phyloP scores from a whole-genome alignment of 768 basidiomycete species.

The Mycena kentingensis region DNA sequence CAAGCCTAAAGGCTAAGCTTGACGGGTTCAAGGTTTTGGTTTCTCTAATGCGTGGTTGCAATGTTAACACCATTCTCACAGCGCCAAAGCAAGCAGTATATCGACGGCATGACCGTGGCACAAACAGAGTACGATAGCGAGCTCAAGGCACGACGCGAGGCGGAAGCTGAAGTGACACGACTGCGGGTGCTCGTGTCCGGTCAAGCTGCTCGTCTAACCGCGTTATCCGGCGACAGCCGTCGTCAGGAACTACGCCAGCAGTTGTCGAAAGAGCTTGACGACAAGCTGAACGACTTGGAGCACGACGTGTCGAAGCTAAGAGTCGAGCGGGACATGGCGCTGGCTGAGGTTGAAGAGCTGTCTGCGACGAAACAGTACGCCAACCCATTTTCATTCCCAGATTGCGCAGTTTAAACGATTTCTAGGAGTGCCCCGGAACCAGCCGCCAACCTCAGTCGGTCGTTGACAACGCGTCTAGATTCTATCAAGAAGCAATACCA shows the following conservation, averaged over 20 bases:
- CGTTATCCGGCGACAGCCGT: conserved; percentile 78
- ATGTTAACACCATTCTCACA: conserved; percentile 33
- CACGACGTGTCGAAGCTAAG: conserved; percentile 83
- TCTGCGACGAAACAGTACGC: conserved; percentile 71
- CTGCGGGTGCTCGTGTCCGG: conserved; percentile 84
- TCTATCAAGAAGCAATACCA: conserved; percentile 86
- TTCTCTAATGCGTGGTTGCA: background rate
- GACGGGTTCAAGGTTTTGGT: conserved; percentile 84
- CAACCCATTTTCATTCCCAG: conserved; percentile 1
- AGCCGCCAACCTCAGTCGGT: conserved; percentile 57
- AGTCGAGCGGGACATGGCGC: conserved; percentile 86
- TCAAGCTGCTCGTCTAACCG: conserved; percentile 83
- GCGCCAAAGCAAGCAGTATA: conserved; percentile 90
- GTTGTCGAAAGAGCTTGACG: conserved; percentile 74
- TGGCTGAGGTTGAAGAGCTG: conserved; percentile 94
- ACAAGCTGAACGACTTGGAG: conserved; percentile 77
- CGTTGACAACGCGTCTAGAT: conserved; percentile 84
- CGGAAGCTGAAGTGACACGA: conserved; percentile 88
- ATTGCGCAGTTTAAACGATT: no score
- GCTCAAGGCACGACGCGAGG: conserved; percentile 82
- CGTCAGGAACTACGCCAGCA: conserved; percentile 80
- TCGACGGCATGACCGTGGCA: conserved; percentile 89
- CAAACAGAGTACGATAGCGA: conserved; percentile 95
- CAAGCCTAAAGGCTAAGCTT: conserved; percentile 71
- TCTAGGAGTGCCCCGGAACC: conserved; percentile 35